Conservation (phyloP, 208 protist species). For the Acanthamoeba castellanii region DNA sequence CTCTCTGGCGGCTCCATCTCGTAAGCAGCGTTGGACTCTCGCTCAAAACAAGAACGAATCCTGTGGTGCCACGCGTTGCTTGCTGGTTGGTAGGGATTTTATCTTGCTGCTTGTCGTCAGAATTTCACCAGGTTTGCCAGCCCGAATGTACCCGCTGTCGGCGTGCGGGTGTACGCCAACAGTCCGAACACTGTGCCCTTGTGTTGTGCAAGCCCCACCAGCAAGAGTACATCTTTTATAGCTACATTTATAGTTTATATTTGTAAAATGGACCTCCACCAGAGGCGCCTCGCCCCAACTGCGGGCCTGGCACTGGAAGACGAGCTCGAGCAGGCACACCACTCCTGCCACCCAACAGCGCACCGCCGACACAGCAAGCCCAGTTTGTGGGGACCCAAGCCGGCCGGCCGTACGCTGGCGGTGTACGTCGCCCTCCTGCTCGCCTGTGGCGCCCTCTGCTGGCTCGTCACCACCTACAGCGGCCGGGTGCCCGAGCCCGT, state of each 20-base stretch:
- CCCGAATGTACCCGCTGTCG: neutral
- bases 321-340: constrained; percentile 32
- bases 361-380: neutral
- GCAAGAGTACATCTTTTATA: too few species aligned
- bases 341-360: neutral
- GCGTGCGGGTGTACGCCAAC: too few species aligned
- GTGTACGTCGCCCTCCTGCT: constrained; percentile 27
- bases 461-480: neutral
- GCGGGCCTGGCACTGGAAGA: neutral
- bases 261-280: neutral
- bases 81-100: neutral
- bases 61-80: too few species aligned
- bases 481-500: constrained; percentile 1
- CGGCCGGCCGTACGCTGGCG: neutral
- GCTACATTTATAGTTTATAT: too few species aligned
- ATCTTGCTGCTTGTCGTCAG: neutral
- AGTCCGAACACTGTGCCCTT: too few species aligned
- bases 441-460: neutral
- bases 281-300: neutral
- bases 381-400: neutral
- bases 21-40: neutral
- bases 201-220: too few species aligned
- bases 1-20: constrained; percentile 55
- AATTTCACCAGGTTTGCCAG: neutral
- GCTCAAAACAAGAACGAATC: neutral